Evolutionary conservation across 2,329 filamentous ascomycete genomes (phyloP).

Genomic region (Ceratocystis huliohia): DNA sequence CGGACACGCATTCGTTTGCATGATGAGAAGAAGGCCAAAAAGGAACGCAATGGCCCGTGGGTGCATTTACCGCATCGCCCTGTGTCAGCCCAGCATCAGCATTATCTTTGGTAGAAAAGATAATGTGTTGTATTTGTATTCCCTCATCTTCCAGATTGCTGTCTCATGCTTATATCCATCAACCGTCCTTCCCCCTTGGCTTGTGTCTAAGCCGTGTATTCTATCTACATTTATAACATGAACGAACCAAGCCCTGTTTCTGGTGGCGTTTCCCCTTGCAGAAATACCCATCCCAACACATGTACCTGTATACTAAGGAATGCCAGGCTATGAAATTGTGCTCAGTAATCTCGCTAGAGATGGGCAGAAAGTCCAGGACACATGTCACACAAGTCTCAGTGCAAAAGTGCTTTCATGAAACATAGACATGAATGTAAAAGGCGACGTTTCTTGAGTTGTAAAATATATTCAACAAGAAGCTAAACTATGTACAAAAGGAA

Average conservation of each 20-base stretch:
- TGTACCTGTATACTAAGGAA: slow-evolving; percentile 6
- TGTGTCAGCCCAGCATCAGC: slow-evolving; percentile 71
- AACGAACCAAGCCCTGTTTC: not conserved
- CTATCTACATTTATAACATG: slow-evolving; percentile 5
- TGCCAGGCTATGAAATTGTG: slow-evolving; percentile 9
- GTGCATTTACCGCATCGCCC: slow-evolving; percentile 76
- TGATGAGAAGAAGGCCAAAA: slow-evolving; percentile 64
- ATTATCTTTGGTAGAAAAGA: slow-evolving; percentile 70
- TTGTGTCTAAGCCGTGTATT: slow-evolving; percentile 13
- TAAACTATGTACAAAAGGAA: not conserved
- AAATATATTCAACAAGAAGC: not conserved
- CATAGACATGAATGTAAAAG: not conserved
- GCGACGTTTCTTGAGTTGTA: not conserved
- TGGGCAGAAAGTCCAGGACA: not conserved
- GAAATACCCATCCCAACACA: not conserved
- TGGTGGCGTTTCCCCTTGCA: not conserved
- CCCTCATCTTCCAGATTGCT: not conserved
- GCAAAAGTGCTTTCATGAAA: not conserved
- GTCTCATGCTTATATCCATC: not conserved
- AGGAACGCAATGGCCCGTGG: slow-evolving; percentile 67
- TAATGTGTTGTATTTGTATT: not conserved
- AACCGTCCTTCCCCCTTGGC: not conserved
- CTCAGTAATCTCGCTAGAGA: not conserved
- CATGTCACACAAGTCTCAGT: not conserved
- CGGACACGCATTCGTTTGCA: slow-evolving; percentile 72